Base-by-base conservation (phyloP, 352 stramenopile species). In the Lagenidium giganteum region DNA sequence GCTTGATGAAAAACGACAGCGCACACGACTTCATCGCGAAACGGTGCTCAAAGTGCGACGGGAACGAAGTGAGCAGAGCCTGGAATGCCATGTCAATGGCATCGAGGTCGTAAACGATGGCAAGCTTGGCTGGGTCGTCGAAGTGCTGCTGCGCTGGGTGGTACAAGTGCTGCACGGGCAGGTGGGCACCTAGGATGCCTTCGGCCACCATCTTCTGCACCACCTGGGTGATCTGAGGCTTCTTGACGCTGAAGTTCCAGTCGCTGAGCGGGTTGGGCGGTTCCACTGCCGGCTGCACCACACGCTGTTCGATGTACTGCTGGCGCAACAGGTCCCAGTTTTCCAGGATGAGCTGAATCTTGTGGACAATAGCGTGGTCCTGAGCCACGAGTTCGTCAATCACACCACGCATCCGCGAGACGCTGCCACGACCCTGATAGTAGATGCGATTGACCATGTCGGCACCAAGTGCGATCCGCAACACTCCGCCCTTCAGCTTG, bases 21-120 rank as follows among this genome's bases (percentile, higher is more conserved):
- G 85, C 83, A 28, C 82, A 93, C 27, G 75, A 80, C 39, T 95
- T 95, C 47, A 96, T 71, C 1, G 83, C 77, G 35, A 90, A 90
- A 3, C 76, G 83, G 46, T 95, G 83, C 40, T 83, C 67, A 39
- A 84, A 92, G 44, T 89, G 74, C 34, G 64, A 40, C 18, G 79
- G 79, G 45, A 92, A 92, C 4, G 77, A 79, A 25, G 71, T 67
- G 22, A 76, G 40, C 13, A 87, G 47, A 12, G 69, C 55, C 35
- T 84, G 61, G 57, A 92, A 87, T 22, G 69, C 71, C 54, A 77
- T 71, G 47, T 88, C 68, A 36, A 92, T 79, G 29, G 74, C 61
- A 25, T 92, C 73, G 25, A 90, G 45, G 44, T 92, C 79, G 40
- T 88, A 90, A 33, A 89, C 57, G n/a, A 88, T 47, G 27, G 70